A percentile compares a stretch with the other conserved stretches of the same genome.
Evolutionary conservation across 805 yeast species (phyloP).

Genomic region (Vanderwaltozyma verrucispora): DNA sequence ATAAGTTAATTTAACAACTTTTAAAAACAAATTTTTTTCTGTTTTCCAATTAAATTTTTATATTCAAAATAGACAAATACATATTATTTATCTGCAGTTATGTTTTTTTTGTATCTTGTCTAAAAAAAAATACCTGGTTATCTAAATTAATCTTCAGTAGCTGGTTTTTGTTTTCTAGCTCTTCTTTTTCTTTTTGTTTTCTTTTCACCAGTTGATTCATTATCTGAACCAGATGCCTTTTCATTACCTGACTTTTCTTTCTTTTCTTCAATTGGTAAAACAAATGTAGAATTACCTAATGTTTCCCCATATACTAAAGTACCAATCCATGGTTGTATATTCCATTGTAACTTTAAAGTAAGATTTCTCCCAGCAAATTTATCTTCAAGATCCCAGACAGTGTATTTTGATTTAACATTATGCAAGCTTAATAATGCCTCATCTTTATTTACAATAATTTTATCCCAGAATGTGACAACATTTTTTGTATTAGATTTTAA

Average conservation of each 20-base stretch:
- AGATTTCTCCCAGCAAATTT: constrained; percentile 52
- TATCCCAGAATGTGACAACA: constrained; percentile 86
- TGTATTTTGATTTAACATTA: constrained; percentile 58
- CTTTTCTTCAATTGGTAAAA: constrained; percentile 3
- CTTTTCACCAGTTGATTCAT: constrained; percentile 1
- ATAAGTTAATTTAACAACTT: too few relatives aligned
- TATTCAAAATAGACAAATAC: too few relatives aligned
- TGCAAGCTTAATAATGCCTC: constrained; percentile 47
- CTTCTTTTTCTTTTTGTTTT: constrained; percentile 1
- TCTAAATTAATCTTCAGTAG: too few relatives aligned
- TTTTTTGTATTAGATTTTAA: constrained; percentile 35
- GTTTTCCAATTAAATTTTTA: neutral
- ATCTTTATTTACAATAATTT: constrained; percentile 49
- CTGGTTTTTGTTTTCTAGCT: neutral
- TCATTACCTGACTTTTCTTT: neutral
- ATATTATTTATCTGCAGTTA: too few relatives aligned
- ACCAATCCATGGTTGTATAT: constrained; percentile 87
- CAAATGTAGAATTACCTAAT: constrained; percentile 13
- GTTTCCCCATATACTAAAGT: constrained; percentile 61
- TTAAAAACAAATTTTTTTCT: too few relatives aligned
- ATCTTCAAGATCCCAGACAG: constrained; percentile 76
- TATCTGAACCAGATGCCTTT: neutral
- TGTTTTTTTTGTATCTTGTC: too few relatives aligned
- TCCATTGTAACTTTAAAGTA: constrained; percentile 68
- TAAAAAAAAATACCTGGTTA: too few relatives aligned